Evolutionary conservation across 352 stramenopile genomes (phyloP).

Genomic region (Plasmopara viticola): DNA sequence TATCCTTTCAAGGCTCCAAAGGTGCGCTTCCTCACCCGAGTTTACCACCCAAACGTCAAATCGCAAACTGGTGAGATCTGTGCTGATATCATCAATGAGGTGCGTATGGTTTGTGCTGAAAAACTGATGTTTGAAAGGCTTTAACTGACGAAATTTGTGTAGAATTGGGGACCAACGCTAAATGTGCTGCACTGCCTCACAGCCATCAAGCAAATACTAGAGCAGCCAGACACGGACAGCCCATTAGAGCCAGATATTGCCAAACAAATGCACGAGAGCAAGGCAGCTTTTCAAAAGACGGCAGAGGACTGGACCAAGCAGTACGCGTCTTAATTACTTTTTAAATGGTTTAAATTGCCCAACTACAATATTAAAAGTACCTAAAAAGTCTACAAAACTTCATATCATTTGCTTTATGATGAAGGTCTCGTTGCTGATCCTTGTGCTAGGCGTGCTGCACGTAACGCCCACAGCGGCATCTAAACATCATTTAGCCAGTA

Average conservation of each 20-base stretch:
- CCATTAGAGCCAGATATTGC: conserved; percentile 95
- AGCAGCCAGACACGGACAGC: conserved; percentile 93
- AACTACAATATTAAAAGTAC: conserved; percentile 1
- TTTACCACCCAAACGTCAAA: conserved; percentile 97
- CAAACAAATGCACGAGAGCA: conserved; percentile 90
- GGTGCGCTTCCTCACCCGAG: conserved; percentile 90
- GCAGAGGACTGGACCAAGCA: conserved; percentile 91
- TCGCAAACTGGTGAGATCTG: conserved; percentile 95
- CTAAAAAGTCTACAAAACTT: conserved; percentile 1
- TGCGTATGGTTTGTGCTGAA: conserved; percentile 10
- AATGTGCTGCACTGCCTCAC: conserved; percentile 90
- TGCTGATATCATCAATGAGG: conserved; percentile 90
- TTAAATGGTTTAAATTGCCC: not conserved
- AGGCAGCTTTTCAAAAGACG: conserved; percentile 89
- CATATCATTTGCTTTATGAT: conserved; percentile 1
- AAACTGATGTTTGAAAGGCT: not conserved
- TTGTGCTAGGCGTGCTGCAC: conserved; percentile 12
- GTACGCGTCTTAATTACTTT: conserved; percentile 66
- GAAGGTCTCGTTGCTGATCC: conserved; percentile 5
- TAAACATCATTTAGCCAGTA: not conserved
- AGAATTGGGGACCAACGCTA: conserved; percentile 95
- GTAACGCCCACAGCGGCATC: conserved; percentile 5
- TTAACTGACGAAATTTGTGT: conserved; percentile 1
- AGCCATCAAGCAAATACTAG: conserved; percentile 92
- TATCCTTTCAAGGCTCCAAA: conserved; percentile 95